Evolutionary conservation across 257 asterid genomes (phyloP).

Genomic region (Nicotiana paniculata): DNA sequence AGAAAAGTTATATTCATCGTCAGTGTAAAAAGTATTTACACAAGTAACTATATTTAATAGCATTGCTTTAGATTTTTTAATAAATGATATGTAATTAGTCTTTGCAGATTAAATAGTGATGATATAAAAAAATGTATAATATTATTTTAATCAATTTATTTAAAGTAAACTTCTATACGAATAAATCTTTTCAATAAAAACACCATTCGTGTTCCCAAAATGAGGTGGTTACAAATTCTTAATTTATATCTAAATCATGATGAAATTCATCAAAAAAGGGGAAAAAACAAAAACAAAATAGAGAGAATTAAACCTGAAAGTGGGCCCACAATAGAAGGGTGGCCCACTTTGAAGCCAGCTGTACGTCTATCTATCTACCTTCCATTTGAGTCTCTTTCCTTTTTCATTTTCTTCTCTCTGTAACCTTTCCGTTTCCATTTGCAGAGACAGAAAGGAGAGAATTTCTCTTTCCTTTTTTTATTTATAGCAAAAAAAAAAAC

Average conservation of each 20-base stretch:
- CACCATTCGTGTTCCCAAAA: too few species aligned
- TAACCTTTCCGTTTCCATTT: slow-evolving; percentile 2
- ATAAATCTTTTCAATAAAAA: too few species aligned
- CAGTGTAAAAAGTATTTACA: too few species aligned
- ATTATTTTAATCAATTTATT: too few species aligned
- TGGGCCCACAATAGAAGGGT: background rate
- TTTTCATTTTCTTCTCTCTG: background rate
- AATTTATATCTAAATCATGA: background rate
- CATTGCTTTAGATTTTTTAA: too few species aligned
- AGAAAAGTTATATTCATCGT: too few species aligned
- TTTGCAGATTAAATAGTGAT: too few species aligned
- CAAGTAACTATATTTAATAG: too few species aligned
- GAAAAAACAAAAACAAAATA: background rate
- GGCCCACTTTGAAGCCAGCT: background rate
- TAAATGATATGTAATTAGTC: too few species aligned
- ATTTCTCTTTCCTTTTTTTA: background rate
- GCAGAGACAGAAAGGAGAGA: background rate
- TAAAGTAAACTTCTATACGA: too few species aligned
- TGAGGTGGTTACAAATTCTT: too few species aligned
- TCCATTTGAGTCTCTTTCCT: background rate
- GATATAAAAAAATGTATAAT: too few species aligned
- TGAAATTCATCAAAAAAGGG: background rate
- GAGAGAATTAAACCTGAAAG: background rate
- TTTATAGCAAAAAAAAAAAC: background rate
- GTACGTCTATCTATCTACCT: background rate